phyloP scores from a whole-genome alignment of 75 land plant genomes.

The Pinus tabuliformis region DNA sequence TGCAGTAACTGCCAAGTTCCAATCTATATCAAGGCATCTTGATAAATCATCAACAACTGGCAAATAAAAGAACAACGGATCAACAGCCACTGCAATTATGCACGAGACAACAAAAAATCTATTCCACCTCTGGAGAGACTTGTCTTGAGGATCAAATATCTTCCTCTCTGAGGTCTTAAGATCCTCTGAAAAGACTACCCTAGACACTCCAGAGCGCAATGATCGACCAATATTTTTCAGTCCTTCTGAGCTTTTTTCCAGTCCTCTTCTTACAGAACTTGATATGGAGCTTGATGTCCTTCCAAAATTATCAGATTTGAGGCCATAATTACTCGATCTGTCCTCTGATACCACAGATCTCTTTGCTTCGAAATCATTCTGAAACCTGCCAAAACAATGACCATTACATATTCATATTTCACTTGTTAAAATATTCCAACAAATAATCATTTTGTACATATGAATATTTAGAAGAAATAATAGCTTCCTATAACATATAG shows the following conservation, averaged over 20 bases:
- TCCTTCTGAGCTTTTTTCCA: constrained; percentile 51
- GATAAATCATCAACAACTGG: constrained; percentile 36
- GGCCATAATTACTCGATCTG: constrained; percentile 29
- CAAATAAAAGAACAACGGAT: constrained; percentile 76
- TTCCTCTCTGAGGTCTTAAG: constrained; percentile 60
- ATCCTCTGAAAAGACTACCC: constrained; percentile 68
- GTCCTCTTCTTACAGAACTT: constrained; percentile 37
- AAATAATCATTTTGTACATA: background rate
- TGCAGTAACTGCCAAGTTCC: constrained; percentile 45
- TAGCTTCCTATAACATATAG: background rate
- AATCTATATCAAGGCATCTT: constrained; percentile 64
- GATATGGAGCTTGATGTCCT: constrained; percentile 18
- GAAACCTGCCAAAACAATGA: constrained; percentile 21
- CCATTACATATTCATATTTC: background rate
- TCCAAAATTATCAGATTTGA: constrained; percentile 18
- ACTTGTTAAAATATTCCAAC: background rate
- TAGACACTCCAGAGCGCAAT: constrained; percentile 46
- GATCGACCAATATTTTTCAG: constrained; percentile 50
- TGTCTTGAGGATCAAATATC: constrained; percentile 69
- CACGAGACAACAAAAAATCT: constrained; percentile 67
- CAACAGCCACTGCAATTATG: constrained; percentile 67
- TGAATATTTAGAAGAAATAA: background rate
- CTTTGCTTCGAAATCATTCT: constrained; percentile 33
- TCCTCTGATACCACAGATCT: constrained; percentile 23
- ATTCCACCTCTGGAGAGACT: constrained; percentile 58